Evolutionary conservation across 768 basidiomycete species (phyloP), one percentile per base, ranked within the genome.

Genomic region (Naganishia antarctica): DNA sequence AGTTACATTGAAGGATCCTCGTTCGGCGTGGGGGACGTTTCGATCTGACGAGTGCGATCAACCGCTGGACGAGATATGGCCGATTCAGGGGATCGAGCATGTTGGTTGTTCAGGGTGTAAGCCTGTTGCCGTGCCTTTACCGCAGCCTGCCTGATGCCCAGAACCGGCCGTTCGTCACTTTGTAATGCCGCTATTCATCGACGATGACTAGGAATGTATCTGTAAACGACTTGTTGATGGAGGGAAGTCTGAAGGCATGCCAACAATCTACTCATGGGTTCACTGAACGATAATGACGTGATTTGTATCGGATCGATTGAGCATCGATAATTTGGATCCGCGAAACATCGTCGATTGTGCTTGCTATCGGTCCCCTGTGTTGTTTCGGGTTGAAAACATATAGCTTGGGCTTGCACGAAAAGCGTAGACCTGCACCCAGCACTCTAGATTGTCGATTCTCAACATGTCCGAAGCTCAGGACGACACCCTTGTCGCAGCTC

Each of bases 391-490:
- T 11, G 43, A 44, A 12, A 44, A 5, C 11, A 21, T 21, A 11
- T n/a, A n/a, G n/a, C n/a, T n/a, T n/a, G n/a, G n/a, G n/a, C n/a
- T n/a, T n/a, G n/a, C n/a, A n/a, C n/a, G n/a, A 15, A 37, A 15
- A 7, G 34, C 34, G 15, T 7, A 15, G 34, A 37, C 34, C 34
- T 15, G 34, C 34, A 37, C 8, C 15, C 8, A 46, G 7, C 45
- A 18, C 18, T 46, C 23, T 18, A 46, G 11, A 12, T 28, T 26
- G 6, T 21, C 47, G 9, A 28, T 46, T 4, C 47, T 23, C 25
- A 57, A 23, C n/a, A 57, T 57, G 53, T 37, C 53, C 6, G 37
- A 41, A 5, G 23, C 40, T 15, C 53, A 57, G 34, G 37, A 57
- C 5, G 53, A 57, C 6, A 21, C 23, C 12, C 53, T 57, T 34